Conservation (phyloP, 352 stramenopile species). For the Globisporangium cystogenes region DNA sequence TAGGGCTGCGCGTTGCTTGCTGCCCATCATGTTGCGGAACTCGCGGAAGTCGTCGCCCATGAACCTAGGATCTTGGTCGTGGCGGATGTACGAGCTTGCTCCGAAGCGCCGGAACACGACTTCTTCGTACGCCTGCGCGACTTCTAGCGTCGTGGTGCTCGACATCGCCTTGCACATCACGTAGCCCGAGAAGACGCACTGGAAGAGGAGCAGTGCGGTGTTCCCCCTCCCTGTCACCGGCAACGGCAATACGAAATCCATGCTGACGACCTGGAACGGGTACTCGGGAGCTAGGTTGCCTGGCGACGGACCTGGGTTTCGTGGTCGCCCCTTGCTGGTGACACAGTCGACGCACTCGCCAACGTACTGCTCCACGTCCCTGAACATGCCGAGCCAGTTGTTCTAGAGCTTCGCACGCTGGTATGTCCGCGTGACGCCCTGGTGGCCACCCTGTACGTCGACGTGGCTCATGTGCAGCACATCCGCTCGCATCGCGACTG, state of each 20-base stretch:
- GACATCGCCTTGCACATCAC: conserved; percentile 15
- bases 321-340: neutral
- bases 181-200: conserved; percentile 16
- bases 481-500: neutral
- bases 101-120: conserved; percentile 13
- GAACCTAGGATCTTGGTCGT: conserved; percentile 12
- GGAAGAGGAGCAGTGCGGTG: conserved; percentile 14
- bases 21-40: conserved; percentile 3
- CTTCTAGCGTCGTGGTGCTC: neutral
- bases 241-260: conserved; percentile 7
- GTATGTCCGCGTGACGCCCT: neutral
- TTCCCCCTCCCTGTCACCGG: neutral
- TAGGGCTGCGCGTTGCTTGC: neutral
- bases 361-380: neutral
- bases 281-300: conserved; percentile 1
- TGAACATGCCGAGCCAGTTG: conserved; percentile 2
- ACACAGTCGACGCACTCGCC: conserved; percentile 1
- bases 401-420: neutral
- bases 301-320: conserved; percentile 1
- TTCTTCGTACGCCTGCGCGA: neutral
- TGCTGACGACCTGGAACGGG: conserved; percentile 5
- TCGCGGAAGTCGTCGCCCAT: conserved; percentile 8
- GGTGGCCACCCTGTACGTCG: neutral
- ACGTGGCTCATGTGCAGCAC: neutral
- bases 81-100: conserved; percentile 11